Evolutionary conservation across 768 basidiomycete genomes (phyloP), one percentile per base, ranked within the genome.

Genomic region (Calocybe gangraenosa): DNA sequence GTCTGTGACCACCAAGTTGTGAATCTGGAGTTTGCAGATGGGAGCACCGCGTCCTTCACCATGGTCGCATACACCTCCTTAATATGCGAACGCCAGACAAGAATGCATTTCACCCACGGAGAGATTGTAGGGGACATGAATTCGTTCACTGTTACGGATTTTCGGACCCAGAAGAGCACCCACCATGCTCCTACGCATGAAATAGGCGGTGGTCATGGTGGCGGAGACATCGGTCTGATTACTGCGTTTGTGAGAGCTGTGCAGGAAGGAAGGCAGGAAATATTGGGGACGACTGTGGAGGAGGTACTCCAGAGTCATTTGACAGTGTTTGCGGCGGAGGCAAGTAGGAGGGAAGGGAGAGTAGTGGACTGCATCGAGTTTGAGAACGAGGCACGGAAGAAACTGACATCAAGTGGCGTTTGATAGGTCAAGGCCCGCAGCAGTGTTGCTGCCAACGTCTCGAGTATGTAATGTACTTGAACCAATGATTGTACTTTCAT

Each of bases 1-100:
- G 90, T 94, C 37, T 89, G 86, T 55, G 91, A 94, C 64, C 82
- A 94, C 53, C 91, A 93, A 65, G 85, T 93, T 37, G 92, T 94
- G 51, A 93, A 92, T 60, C 64, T 94, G 45, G 87, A 92, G 57
- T 94, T 89, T 61, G 81, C 84, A 6, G 79, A 81, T 40, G 89
- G 90, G 13, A 73, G 79, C 21, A 93, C 92, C 0, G 87, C 78
- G 10, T 87, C 25, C 25, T 28, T 28, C 25, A 28, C 25, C 25
- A 92, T 94, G 89, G 76, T 90, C 38, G 92, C 92, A 10, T 87
- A 81, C 58, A 87, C 88, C 0, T 74, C 78, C n/a, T 68, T 76
- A 34, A 76, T 92, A 36, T 92, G 92, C 62, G 74, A 87, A 25
- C 83, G 92, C n/a, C 82, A 89, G 56, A 84, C 87, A 3, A 78